Conservation (phyloP, 108 stramenopile species). For the Pseudonitzschia pungens region DNA sequence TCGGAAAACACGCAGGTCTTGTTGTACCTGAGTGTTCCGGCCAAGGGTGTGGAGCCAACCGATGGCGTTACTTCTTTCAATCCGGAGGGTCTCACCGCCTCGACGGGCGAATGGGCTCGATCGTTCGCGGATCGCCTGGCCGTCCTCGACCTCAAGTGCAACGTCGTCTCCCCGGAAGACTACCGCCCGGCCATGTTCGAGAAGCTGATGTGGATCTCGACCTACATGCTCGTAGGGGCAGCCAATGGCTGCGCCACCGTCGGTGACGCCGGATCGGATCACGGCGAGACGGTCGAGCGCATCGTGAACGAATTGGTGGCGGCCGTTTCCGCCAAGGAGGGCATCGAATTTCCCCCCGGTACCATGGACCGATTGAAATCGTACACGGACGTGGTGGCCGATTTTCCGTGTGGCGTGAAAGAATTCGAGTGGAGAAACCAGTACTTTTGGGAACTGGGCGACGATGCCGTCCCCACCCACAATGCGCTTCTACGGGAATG, state of each 20-base stretch:
- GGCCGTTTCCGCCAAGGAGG: constrained; percentile 57
- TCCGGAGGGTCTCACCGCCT: constrained; percentile 90
- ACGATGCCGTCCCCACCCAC: constrained; percentile 62
- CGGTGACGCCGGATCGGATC: constrained; percentile 61
- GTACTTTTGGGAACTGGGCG: constrained; percentile 72
- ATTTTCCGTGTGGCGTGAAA: constrained; percentile 92
- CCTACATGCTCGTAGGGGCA: constrained; percentile 89
- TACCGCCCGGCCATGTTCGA: constrained; percentile 88
- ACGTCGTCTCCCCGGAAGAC: constrained; percentile 56
- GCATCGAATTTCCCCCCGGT: constrained; percentile 56
- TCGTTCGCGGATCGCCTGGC: constrained; percentile 81
- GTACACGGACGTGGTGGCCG: constrained; percentile 87
- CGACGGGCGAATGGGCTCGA: constrained; percentile 79
- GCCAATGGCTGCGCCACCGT: constrained; percentile 77
- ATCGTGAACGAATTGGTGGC: constrained; percentile 64
- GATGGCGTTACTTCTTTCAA: constrained; percentile 90
- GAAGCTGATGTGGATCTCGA: constrained; percentile 93
- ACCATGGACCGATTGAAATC: constrained; percentile 70
- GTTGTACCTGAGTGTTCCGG: constrained; percentile 84
- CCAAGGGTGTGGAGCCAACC: constrained; percentile 78
- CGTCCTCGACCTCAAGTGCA: constrained; percentile 73
- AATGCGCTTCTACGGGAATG: constrained; percentile 66
- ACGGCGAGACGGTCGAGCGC: constrained; percentile 53
- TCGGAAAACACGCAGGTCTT: constrained; percentile 81
- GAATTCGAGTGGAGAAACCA: constrained; percentile 94